Evolutionary conservation across 352 stramenopile species (phyloP).

Genomic region (Phytophthora tentaculata): DNA sequence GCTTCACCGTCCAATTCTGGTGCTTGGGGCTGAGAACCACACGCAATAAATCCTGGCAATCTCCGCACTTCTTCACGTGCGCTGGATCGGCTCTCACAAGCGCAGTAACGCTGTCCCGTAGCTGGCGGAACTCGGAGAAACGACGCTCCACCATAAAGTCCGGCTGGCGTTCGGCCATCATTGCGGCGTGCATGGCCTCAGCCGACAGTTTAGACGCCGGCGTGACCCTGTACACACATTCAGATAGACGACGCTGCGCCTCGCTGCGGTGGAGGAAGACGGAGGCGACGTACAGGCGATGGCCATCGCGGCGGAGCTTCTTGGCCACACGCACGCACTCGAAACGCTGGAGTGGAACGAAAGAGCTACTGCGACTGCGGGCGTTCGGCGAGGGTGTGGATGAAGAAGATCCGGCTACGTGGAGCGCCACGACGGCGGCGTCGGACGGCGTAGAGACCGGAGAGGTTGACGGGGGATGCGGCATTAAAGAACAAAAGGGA

Average conservation of each 20-base stretch:
- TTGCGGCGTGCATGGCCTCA: conserved; percentile 28
- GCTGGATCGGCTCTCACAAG: conserved; percentile 14
- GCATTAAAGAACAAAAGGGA: conserved; percentile 10
- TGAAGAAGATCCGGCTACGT: conserved; percentile 1
- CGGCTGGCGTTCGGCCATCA: conserved; percentile 45
- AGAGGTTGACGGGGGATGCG: conserved; percentile 14
- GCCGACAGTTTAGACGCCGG: conserved; percentile 23
- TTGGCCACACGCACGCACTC: conserved; percentile 41
- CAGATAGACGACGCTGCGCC: conserved; percentile 34
- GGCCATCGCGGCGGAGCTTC: conserved; percentile 34
- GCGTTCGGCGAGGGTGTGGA: conserved; percentile 4
- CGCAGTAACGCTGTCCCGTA: conserved; percentile 16
- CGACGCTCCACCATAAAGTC: conserved; percentile 42
- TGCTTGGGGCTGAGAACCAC: conserved; percentile 15
- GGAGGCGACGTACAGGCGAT: conserved; percentile 34
- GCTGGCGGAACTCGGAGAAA: conserved; percentile 37
- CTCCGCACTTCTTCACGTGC: conserved; percentile 24
- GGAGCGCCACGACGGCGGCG: conserved; percentile 26
- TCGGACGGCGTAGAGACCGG: conserved; percentile 30
- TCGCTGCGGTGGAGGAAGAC: conserved; percentile 43
- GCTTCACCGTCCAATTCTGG: conserved; percentile 36
- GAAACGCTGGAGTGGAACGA: conserved; percentile 35
- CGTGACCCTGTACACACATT: conserved; percentile 31
- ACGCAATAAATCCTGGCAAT: conserved; percentile 28
- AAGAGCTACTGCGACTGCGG: conserved; percentile 20